A percentile compares a stretch with the other conserved stretches of the same genome.
Conservation (phyloP, 129 eudicot species). For the Centrapalus pauciflorus region DNA sequence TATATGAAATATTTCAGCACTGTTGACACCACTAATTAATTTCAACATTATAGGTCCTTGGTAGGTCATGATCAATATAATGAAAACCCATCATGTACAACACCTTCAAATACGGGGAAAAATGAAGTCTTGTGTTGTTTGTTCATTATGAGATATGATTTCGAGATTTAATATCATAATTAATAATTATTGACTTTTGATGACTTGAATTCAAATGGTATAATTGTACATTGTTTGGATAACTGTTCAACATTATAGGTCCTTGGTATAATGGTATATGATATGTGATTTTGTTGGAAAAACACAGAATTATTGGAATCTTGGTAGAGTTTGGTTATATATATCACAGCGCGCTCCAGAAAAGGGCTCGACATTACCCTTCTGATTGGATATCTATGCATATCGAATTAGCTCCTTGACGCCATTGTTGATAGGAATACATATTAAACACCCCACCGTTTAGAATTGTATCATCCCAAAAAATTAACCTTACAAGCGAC, state of each 20-base stretch:
- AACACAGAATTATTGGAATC: too few relatives aligned
- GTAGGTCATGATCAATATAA: not conserved
- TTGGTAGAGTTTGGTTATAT: not conserved
- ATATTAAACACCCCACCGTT: too few relatives aligned
- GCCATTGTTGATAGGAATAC: not conserved
- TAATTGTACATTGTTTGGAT: too few relatives aligned
- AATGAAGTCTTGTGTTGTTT: not conserved
- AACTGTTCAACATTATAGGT: too few relatives aligned
- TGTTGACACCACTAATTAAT: too few relatives aligned
- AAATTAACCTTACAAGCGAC: not conserved
- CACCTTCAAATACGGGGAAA: not conserved
- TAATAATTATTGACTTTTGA: not conserved
- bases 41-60: too few relatives aligned
- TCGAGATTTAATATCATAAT: not conserved
- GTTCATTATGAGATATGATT: not conserved
- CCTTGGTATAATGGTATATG: too few relatives aligned
- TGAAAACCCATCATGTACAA: conserved; percentile 1
- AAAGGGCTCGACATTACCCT: too few relatives aligned
- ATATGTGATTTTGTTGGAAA: too few relatives aligned
- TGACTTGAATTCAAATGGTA: not conserved
- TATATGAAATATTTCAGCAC: too few relatives aligned
- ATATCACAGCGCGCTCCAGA: too few relatives aligned
- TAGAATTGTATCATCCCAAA: not conserved
- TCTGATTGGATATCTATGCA: too few relatives aligned
- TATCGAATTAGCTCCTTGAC: not conserved